These are phyloP conservation scores for Setaria italica DNA, from an alignment of 202 grass and related monocot species.

Conservation along the genomic window DNA sequence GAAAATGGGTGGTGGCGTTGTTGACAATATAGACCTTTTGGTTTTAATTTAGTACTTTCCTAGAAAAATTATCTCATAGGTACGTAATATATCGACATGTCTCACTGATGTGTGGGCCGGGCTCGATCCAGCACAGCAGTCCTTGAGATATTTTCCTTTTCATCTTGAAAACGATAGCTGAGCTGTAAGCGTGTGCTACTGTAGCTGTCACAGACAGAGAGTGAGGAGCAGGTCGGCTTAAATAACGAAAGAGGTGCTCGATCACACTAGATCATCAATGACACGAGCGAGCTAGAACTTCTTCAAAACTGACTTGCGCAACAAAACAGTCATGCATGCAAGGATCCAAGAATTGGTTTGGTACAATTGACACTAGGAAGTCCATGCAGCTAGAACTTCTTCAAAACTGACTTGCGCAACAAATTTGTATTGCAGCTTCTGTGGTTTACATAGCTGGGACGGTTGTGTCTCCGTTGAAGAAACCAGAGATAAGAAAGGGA, in stretches of 20 bases:
- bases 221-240: not conserved
- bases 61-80: not conserved
- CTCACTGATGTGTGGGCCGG: not conserved
- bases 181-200: not conserved
- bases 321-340: conserved; percentile 24
- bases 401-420: not conserved
- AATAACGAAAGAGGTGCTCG: not conserved
- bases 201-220: not conserved
- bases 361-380: not conserved
- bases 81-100: not conserved
- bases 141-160: not conserved
- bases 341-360: conserved; percentile 38
- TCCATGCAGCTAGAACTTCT: not conserved
- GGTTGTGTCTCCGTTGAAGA: conserved; percentile 9
- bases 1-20: not conserved
- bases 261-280: not conserved
- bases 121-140: too few relatives aligned
- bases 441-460: not conserved
- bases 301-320: too few relatives aligned
- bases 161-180: not conserved
- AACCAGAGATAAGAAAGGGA: not conserved
- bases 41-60: not conserved
- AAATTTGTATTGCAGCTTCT: not conserved
- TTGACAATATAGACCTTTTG: conserved; percentile 19
- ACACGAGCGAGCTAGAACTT: not conserved